Evolutionary conservation across 495 filamentous ascomycete species (phyloP).

Genomic region (Aspergillus sclerotiicarbonarius): DNA sequence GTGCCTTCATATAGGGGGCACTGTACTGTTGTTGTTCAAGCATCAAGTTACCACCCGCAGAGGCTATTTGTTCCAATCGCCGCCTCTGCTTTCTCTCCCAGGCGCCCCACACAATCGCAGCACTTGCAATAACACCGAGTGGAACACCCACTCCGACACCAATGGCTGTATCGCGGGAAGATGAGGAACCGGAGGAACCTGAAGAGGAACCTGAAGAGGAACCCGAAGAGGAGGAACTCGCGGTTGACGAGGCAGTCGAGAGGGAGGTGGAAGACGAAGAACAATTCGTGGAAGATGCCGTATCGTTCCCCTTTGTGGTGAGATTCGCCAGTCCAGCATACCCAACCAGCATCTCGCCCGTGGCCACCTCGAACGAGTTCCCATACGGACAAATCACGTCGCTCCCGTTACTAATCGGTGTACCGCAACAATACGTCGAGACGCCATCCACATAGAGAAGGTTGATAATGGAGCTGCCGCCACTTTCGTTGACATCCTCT

Average conservation of each 20-base stretch:
- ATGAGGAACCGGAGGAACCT: slow-evolving; percentile 29
- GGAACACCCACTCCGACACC: slow-evolving; percentile 31
- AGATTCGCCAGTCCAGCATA: slow-evolving; percentile 23
- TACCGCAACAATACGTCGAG: slow-evolving; percentile 33
- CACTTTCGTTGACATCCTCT: slow-evolving; percentile 13
- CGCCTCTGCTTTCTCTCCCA: slow-evolving; percentile 15
- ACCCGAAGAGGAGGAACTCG: slow-evolving; percentile 17
- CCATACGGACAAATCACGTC: slow-evolving; percentile 22
- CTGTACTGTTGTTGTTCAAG: neutral
- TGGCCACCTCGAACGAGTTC: slow-evolving; percentile 21
- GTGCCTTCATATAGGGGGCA: neutral
- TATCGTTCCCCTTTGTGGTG: neutral
- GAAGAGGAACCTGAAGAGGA: no score
- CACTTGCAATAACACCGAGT: slow-evolving; percentile 30
- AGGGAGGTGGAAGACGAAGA: slow-evolving; percentile 28
- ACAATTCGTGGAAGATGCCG: slow-evolving; percentile 22
- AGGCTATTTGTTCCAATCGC: neutral
- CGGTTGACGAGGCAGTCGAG: slow-evolving; percentile 27
- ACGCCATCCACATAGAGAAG: slow-evolving; percentile 15
- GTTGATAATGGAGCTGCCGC: slow-evolving; percentile 30
- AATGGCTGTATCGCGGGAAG: slow-evolving; percentile 20
- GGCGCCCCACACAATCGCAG: slow-evolving; percentile 27
- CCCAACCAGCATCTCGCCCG: slow-evolving; percentile 18
- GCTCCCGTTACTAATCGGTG: slow-evolving; percentile 15
- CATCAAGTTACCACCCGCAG: neutral